phyloP scores from a whole-genome alignment of 441 rosid genomes.

The Daphne laureola region DNA sequence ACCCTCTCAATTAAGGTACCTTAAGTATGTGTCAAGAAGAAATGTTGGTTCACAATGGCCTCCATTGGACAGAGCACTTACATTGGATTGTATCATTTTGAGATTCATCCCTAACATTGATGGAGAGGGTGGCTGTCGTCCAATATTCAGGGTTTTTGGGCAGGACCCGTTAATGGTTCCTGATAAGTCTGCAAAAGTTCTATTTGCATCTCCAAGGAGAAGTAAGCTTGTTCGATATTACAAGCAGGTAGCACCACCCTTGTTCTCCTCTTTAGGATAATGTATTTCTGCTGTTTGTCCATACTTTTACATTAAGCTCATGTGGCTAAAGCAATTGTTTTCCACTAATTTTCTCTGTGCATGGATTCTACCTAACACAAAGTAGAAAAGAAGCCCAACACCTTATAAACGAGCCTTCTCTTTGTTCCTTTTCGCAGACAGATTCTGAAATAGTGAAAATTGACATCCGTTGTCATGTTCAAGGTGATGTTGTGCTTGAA shows the following conservation, averaged over 20 bases:
- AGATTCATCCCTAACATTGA: slow-evolving; percentile 62
- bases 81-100: slow-evolving; percentile 67
- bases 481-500: slow-evolving; percentile 92
- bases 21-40: slow-evolving; percentile 78
- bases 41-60: slow-evolving; percentile 76
- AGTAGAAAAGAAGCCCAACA: too few species aligned
- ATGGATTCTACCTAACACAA: not conserved
- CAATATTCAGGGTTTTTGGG: slow-evolving; percentile 77
- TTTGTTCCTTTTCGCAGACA: slow-evolving; percentile 51
- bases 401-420: not conserved
- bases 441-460: slow-evolving; percentile 68
- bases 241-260: slow-evolving; percentile 50
- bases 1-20: slow-evolving; percentile 89
- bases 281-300: slow-evolving; percentile 7
- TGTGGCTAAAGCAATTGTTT: not conserved
- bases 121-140: slow-evolving; percentile 74
- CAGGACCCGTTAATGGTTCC: slow-evolving; percentile 63
- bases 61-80: slow-evolving; percentile 72
- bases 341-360: not conserved
- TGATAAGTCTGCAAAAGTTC: slow-evolving; percentile 60
- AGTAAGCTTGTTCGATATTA: slow-evolving; percentile 52
- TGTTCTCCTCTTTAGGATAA: slow-evolving; percentile 6
- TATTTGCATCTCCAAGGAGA: slow-evolving; percentile 68
- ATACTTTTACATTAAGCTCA: not conserved
- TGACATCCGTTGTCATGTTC: slow-evolving; percentile 71